Evolutionary conservation across 1,139 yeast genomes (phyloP).

Genomic region (Arxiozyma bovina): DNA sequence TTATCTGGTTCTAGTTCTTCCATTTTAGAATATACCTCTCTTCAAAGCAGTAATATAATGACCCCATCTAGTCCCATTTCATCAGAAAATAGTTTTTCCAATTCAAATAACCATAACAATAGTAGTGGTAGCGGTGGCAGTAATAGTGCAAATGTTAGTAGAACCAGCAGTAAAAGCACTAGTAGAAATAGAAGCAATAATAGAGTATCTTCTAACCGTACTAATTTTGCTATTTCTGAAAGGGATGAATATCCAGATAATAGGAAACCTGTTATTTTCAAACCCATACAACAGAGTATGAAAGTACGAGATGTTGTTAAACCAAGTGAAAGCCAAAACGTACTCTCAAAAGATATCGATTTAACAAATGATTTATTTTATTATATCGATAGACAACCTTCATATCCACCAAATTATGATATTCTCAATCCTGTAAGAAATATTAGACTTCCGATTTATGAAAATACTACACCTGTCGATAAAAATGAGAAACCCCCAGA

Average conservation of each 20-base stretch:
- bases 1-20: background rate
- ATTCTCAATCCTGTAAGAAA: slow-evolving; percentile 32
- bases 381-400: slow-evolving; percentile 46
- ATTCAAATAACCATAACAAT: background rate
- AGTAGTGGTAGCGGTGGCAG: background rate
- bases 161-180: too few relatives aligned
- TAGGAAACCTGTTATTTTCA: background rate
- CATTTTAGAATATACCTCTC: slow-evolving; percentile 1
- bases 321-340: too few relatives aligned
- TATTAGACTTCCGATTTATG: slow-evolving; percentile 41
- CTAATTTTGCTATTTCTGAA: too few relatives aligned
- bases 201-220: background rate
- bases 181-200: background rate
- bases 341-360: background rate
- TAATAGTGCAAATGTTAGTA: background rate
- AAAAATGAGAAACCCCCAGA: slow-evolving; percentile 35
- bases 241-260: background rate
- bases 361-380: slow-evolving; percentile 24
- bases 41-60: background rate
- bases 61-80: background rate
- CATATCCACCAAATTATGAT: slow-evolving; percentile 40
- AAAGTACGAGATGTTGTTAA: background rate
- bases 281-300: background rate
- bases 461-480: slow-evolving; percentile 19
- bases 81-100: background rate